phyloP scores from a whole-genome alignment of 164 flowering plant genomes.

The Berberis thunbergii region DNA sequence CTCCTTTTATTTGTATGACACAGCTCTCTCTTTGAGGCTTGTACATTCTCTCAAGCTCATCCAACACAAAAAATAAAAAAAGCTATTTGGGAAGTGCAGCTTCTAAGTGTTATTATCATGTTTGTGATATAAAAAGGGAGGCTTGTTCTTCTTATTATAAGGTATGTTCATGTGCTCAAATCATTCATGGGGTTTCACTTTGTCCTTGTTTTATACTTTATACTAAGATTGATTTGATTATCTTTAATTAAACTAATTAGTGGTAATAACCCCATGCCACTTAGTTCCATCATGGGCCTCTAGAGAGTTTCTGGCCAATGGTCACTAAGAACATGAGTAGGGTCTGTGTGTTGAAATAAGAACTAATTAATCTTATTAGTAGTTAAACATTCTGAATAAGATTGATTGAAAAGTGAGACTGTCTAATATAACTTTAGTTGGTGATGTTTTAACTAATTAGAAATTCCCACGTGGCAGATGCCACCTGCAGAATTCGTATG shows the following conservation, averaged over 20 bases:
- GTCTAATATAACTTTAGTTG: too few relatives aligned
- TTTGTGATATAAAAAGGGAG: slow-evolving; percentile 11
- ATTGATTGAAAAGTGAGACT: too few relatives aligned
- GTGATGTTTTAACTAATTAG: too few relatives aligned
- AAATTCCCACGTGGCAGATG: too few relatives aligned
- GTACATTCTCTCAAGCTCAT: slow-evolving; percentile 19
- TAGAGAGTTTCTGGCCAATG: not conserved
- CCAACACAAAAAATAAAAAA: not conserved
- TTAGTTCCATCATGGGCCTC: not conserved
- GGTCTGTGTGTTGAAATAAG: not conserved
- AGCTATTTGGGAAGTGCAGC: slow-evolving; percentile 31
- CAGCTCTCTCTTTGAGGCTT: slow-evolving; percentile 31
- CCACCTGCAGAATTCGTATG: too few relatives aligned
- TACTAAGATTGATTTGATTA: not conserved
- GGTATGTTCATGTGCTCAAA: slow-evolving; percentile 49
- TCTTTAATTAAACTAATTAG: not conserved
- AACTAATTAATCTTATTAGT: not conserved
- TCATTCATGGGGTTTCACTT: slow-evolving; percentile 48
- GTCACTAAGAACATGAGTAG: not conserved
- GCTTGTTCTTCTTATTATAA: not conserved
- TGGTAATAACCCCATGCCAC: not conserved
- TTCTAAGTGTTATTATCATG: slow-evolving; percentile 26
- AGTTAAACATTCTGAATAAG: too few relatives aligned
- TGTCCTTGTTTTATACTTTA: slow-evolving; percentile 8
- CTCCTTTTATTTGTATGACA: slow-evolving; percentile 27